Evolutionary conservation across 352 stramenopile species (phyloP).

Genomic region (Aphanomyces invadans): DNA sequence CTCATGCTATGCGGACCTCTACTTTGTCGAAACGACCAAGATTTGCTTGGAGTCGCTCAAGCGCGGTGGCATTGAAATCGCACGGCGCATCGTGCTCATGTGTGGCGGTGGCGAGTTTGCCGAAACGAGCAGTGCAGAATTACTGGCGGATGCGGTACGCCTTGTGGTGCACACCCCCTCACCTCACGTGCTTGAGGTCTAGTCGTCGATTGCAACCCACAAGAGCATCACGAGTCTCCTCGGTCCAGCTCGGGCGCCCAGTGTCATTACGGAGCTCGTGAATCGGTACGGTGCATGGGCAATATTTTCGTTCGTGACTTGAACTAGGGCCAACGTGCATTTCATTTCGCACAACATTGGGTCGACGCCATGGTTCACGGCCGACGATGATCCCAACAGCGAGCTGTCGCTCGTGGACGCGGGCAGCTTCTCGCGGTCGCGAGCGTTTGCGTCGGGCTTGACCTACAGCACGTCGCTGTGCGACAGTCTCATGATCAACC

Average conservation of each 20-base stretch:
- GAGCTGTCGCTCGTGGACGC: conserved; percentile 22
- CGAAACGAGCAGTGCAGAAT: conserved; percentile 49
- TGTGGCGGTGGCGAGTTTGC: conserved; percentile 47
- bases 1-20: conserved; percentile 57
- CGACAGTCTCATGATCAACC: conserved; percentile 81
- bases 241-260: conserved; percentile 43
- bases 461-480: conserved; percentile 81
- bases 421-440: conserved; percentile 49
- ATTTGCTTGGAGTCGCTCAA: conserved; percentile 49
- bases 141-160: conserved; percentile 60
- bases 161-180: no score
- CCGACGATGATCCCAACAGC: conserved; percentile 12
- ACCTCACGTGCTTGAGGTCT: no score
- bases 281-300: conserved; percentile 45
- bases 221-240: conserved; percentile 70
- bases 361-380: conserved; percentile 54
- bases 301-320: not conserved
- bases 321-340: conserved; percentile 51
- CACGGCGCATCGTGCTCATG: conserved; percentile 69
- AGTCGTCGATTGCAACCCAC: conserved; percentile 72
- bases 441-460: conserved; percentile 71
- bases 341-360: conserved; percentile 74
- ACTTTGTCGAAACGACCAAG: conserved; percentile 61
- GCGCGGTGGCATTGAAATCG: conserved; percentile 53
- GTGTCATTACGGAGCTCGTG: conserved; percentile 69